Evolutionary conservation across 78 protist species (phyloP).

Genomic region (Dictyostelium firmibasis): DNA sequence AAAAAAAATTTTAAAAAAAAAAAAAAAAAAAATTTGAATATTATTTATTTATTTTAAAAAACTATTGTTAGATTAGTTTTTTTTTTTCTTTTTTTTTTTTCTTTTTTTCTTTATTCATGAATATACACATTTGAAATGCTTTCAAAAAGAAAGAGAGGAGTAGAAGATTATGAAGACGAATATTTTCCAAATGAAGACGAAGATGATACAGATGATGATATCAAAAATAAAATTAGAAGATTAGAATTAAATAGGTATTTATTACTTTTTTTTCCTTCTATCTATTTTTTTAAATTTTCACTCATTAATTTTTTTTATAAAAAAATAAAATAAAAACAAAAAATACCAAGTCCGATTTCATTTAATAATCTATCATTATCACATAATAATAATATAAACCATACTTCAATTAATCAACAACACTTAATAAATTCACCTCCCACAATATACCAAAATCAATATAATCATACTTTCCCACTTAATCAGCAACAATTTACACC

Average conservation of each 20-base stretch:
- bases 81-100: no score
- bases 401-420: background rate
- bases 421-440: background rate
- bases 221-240: conserved; percentile 18
- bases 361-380: background rate
- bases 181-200: background rate
- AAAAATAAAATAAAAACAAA: no score
- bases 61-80: no score
- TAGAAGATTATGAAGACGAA: background rate
- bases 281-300: background rate
- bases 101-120: no score
- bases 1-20: background rate
- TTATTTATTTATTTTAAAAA: no score
- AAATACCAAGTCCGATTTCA: background rate
- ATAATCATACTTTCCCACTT: background rate
- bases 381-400: background rate
- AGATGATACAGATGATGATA: background rate
- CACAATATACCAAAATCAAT: background rate
- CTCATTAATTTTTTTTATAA: no score
- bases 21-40: no score
- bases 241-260: background rate
- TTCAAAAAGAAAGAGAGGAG: conserved; percentile 41
- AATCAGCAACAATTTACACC: background rate
- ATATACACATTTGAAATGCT: background rate
- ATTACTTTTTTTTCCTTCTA: no score